These are phyloP conservation scores for Fusarium secorum DNA, from an alignment of 2,329 filamentous ascomycete species.

Conservation along the genomic window DNA sequence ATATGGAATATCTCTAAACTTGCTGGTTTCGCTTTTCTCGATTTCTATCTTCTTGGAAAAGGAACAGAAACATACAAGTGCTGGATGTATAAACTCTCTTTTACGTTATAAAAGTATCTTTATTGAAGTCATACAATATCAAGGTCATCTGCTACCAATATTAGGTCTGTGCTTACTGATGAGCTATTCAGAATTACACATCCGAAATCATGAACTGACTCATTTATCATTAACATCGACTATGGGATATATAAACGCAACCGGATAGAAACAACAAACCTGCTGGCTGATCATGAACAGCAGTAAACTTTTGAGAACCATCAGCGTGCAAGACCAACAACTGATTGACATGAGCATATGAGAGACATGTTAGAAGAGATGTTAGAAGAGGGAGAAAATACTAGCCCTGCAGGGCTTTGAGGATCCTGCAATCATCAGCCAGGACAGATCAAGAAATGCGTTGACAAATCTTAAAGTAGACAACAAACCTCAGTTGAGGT, in stretches of 20 bases:
- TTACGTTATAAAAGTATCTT: not conserved
- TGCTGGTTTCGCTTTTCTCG: not conserved
- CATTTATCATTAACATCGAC: not conserved
- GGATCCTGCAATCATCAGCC: slow-evolving; percentile 22
- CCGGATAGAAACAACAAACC: not conserved
- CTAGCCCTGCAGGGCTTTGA: not conserved
- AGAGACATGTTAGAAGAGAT: not conserved
- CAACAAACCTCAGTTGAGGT: not conserved
- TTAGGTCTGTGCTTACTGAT: not conserved
- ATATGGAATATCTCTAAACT: not conserved
- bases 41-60: not conserved
- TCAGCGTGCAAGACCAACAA: not conserved
- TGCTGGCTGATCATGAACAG: not conserved
- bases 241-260: slow-evolving; percentile 18
- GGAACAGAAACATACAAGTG: not conserved
- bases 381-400: not conserved
- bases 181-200: not conserved
- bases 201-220: not conserved
- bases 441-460: not conserved
- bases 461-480: not conserved
- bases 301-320: not conserved
- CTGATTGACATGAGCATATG: not conserved
- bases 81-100: not conserved
- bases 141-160: not conserved
- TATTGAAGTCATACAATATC: not conserved